These are phyloP conservation scores for Ailanthus altissimus DNA, from an alignment of 345 rosid species.

Conservation along the genomic window DNA sequence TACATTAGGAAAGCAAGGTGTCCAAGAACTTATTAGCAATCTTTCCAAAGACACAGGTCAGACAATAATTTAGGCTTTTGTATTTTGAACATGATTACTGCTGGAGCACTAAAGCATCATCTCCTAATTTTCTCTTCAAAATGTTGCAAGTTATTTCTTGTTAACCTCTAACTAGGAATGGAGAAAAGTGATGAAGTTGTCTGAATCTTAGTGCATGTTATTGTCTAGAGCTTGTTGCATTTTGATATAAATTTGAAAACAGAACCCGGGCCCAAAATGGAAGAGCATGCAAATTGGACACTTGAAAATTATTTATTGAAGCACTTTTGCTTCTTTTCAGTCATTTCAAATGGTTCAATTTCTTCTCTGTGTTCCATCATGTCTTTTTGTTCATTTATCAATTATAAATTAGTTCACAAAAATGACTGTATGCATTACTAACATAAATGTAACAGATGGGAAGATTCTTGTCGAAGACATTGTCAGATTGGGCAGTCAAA, in stretches of 20 bases:
- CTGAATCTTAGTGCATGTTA: neutral
- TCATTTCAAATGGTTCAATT: neutral
- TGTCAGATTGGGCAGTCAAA: slow-evolving; percentile 68
- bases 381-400: neutral
- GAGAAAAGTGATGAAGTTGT: neutral
- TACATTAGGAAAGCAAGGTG: slow-evolving; percentile 70
- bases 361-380: neutral
- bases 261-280: neutral
- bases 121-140: neutral
- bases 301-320: neutral
- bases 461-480: slow-evolving; percentile 96
- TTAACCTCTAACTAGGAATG: neutral
- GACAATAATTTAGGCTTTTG: slow-evolving; percentile 9
- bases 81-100: neutral
- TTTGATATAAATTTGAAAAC: neutral
- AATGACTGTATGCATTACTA: neutral
- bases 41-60: slow-evolving; percentile 81
- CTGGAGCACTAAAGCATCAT: neutral
- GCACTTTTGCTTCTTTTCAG: neutral
- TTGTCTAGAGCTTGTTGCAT: neutral
- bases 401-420: neutral
- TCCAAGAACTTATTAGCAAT: slow-evolving; percentile 71
- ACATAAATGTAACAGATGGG: slow-evolving; percentile 59
- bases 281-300: neutral
- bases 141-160: neutral